Base-by-base conservation (phyloP, 2,329 filamentous ascomycete genomes). In the Periconia sp. region DNA sequence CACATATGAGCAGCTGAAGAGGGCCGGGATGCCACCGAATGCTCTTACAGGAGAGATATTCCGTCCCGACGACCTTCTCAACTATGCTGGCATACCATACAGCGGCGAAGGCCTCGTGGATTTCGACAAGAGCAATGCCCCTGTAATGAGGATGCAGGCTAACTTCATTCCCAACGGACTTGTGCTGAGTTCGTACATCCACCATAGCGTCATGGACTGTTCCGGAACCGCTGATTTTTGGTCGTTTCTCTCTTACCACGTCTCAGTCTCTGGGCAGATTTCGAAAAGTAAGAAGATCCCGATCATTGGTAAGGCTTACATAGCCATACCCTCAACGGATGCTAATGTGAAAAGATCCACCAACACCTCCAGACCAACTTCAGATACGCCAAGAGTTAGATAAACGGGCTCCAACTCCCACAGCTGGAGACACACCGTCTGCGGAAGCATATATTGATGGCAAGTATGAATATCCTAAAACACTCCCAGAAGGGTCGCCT, bases 141-240 rank as follows among this genome's bases (percentile, higher is more conserved):
- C 66, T 2, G 65, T 48, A 3, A 59, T 69, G 51, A 54, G 59
- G 21, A 40, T 62, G 1, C 62, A 68, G 34, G 65, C 64, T 2
- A 62, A 55, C 50, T 70, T 70, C 46, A 63, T 69, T 16, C 60
- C 63, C 3, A 65, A 65, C 11, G 66, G 66, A 1, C 59, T 70
- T 8, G 57, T 66, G 2, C 36, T 70, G n/a, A 66, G 61, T 40
- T 60, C 59, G 23, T 68, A 68, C 42, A 52, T 57, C 35, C 63
- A 67, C 17, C 66, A 70, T 41, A 58, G 48, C 4, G 58, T 68
- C 1, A 50, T 60, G 17, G 66, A 70, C 38, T 66, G 61, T 21
- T 58, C 59, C 5, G 65, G 64, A 12, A 54, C 65, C 17, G 56
- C 49, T 3, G 48, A 48, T 5, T 65, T 68, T 34, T 66, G 59